Evolutionary conservation across 1,284 basidiomycete genomes (phyloP), one percentile per base, ranked within the genome.

Genomic region (Boletus albobrunnescens): DNA sequence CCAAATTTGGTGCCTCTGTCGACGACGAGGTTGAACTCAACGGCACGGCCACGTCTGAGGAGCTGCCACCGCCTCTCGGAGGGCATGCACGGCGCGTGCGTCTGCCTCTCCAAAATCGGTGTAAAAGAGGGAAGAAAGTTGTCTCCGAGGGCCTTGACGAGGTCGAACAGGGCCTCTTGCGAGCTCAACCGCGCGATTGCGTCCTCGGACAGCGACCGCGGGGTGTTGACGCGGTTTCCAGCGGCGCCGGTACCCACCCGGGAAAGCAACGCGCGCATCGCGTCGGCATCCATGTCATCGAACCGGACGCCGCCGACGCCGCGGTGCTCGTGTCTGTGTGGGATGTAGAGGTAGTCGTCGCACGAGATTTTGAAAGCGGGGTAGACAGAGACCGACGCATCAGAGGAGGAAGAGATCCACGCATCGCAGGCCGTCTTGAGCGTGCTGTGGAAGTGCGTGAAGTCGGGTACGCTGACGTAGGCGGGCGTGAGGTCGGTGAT

Each of bases 241-340:
- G n/a, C n/a, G n/a, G n/a, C 13, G 16, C 6, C 17, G 7, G 3
- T 19, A 19, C 74, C 44, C 9, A 28, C 13, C 1, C 19, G 27
- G 3, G 5, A 3, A 9, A 58, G 56, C 23, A 63, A 28, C 14
- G 42, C 22, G 7, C 30, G 41, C 65, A 88, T 86, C 1, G 70
- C 60, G 10, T 76, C 75, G 38, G 73, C 71, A 56, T 76, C 79
- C 51, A 94, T 77, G 67, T 94, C 90, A 68, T 97, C 94, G 67
- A 96, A 96, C 72, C 97, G 97, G 56, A 99, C 79, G 1, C 94
- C 94, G 20, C 95, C 95, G 39, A 99, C 72, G 3, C 95, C 95
- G n/a, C 94, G 81, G 3, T 82, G 71, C 71, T 98, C 94, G 23
- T 72, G 71, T 24, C 94, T 84, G 66, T 98, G 94, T 3, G 88